phyloP scores from a whole-genome alignment of 768 basidiomycete species.

The Lactifluus echinatus region DNA sequence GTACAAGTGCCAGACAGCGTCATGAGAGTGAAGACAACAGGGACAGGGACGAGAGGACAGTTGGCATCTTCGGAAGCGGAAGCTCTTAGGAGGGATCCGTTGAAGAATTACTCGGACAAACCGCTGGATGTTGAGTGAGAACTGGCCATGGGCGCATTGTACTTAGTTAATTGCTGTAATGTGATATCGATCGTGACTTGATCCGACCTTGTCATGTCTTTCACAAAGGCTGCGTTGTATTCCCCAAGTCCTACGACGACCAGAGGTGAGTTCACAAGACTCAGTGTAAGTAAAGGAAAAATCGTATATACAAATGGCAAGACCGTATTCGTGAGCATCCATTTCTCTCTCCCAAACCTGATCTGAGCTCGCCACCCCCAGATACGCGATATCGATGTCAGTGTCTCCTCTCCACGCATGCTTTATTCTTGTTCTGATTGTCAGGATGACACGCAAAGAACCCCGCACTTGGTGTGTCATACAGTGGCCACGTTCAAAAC shows the following conservation, averaged over 20 bases:
- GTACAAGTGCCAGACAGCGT: slow-evolving; percentile 42
- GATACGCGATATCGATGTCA: slow-evolving; percentile 20
- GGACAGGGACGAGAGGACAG: slow-evolving; percentile 29
- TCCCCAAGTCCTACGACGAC: slow-evolving; percentile 63
- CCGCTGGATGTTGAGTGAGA: slow-evolving; percentile 10
- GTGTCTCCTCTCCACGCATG: slow-evolving; percentile 5
- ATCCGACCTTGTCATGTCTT: slow-evolving; percentile 36
- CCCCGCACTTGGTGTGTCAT: slow-evolving; percentile 50
- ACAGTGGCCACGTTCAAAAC: slow-evolving; percentile 74
- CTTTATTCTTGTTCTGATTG: slow-evolving; percentile 7
- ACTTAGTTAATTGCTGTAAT: background rate
- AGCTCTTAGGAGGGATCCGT: slow-evolving; percentile 66
- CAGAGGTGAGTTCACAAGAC: slow-evolving; percentile 63
- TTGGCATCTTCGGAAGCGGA: slow-evolving; percentile 58
- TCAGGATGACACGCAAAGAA: slow-evolving; percentile 38
- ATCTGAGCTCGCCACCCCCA: background rate
- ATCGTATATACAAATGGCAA: slow-evolving; percentile 81
- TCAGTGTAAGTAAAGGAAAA: slow-evolving; percentile 68
- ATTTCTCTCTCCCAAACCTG: background rate
- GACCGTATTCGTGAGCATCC: slow-evolving; percentile 63
- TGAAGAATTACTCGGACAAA: slow-evolving; percentile 58
- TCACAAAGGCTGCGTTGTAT: slow-evolving; percentile 42
- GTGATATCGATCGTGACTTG: slow-evolving; percentile 11
- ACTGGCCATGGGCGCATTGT: background rate
- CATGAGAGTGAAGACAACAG: slow-evolving; percentile 54